Conservation (phyloP, 148 eudicot species). For the Persicaria tinctoria region DNA sequence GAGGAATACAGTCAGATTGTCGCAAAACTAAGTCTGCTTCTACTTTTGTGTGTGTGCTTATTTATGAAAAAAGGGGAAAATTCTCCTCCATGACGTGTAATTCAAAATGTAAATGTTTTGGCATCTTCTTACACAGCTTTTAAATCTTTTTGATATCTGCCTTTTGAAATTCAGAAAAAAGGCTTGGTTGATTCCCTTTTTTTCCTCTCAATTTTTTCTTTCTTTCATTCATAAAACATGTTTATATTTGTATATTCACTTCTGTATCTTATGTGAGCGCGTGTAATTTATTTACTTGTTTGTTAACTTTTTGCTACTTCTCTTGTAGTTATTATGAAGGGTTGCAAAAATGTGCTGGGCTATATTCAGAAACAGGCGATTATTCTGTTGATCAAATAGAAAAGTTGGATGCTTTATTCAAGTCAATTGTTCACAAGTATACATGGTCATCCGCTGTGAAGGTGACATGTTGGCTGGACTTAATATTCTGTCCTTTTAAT, state of each 20-base stretch:
- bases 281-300: not conserved
- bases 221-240: not conserved
- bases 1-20: not conserved
- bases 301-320: slow-evolving; percentile 9
- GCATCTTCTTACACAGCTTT: not conserved
- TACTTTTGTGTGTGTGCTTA: not conserved
- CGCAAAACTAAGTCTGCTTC: not conserved
- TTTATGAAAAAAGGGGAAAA: not conserved
- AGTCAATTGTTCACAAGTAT: slow-evolving; percentile 66
- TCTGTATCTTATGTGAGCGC: not conserved
- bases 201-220: not conserved
- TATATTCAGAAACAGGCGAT: slow-evolving; percentile 44
- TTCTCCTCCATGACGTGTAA: not conserved
- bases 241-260: not conserved
- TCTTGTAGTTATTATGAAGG: slow-evolving; percentile 80
- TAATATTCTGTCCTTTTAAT: not conserved
- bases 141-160: not conserved
- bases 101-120: not conserved
- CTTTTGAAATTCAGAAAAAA: not conserved
- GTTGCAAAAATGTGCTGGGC: slow-evolving; percentile 79
- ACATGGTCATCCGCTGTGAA: slow-evolving; percentile 90
- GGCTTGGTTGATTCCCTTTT: not conserved
- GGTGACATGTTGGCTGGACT: slow-evolving; percentile 31
- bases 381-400: slow-evolving; percentile 66
- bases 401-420: slow-evolving; percentile 65